Percentiles rank a stretch among this genome's conserved stretches.
phyloP scores from a whole-genome alignment of 2,329 filamentous ascomycete species.

The Septoria linicola region DNA sequence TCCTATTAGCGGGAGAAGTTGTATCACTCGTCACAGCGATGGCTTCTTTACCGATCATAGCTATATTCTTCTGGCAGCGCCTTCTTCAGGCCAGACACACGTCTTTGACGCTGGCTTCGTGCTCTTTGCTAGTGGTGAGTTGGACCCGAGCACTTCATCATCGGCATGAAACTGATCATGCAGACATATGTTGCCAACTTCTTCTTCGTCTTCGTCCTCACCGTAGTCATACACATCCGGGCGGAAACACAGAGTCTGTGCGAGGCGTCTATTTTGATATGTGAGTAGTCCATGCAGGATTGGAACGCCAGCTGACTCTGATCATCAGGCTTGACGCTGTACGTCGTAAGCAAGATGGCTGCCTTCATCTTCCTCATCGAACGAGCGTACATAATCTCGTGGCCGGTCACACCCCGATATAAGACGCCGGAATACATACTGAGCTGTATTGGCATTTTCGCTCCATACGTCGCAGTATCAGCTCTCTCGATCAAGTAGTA shows the following conservation, averaged over 20 bases:
- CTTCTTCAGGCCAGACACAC: constrained; percentile 14
- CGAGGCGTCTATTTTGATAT: constrained; percentile 21
- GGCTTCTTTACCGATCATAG: constrained; percentile 17
- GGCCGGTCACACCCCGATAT: constrained; percentile 20
- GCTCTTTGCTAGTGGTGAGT: constrained; percentile 20
- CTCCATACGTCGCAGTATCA: constrained; percentile 17
- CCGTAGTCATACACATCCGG: constrained; percentile 22
- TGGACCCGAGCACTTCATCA: no score
- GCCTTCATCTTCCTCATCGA: constrained; percentile 26
- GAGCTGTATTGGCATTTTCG: constrained; percentile 21
- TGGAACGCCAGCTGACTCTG: not conserved
- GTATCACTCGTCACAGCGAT: constrained; percentile 16
- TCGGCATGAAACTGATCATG: not conserved
- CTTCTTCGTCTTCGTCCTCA: constrained; percentile 25
- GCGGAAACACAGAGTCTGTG: constrained; percentile 14
- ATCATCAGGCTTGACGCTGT: constrained; percentile 23
- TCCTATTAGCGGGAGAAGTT: constrained; percentile 17
- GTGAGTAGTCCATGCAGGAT: constrained; percentile 3
- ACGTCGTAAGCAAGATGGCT: constrained; percentile 20
- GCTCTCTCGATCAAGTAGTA: constrained; percentile 23
- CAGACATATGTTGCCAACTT: constrained; percentile 24
- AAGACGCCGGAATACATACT: constrained; percentile 24
- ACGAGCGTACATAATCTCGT: constrained; percentile 28
- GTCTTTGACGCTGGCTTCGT: constrained; percentile 18
- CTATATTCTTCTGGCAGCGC: constrained; percentile 20